phyloP scores from a whole-genome alignment of 345 rosid genomes.

The Citrus reticulata region DNA sequence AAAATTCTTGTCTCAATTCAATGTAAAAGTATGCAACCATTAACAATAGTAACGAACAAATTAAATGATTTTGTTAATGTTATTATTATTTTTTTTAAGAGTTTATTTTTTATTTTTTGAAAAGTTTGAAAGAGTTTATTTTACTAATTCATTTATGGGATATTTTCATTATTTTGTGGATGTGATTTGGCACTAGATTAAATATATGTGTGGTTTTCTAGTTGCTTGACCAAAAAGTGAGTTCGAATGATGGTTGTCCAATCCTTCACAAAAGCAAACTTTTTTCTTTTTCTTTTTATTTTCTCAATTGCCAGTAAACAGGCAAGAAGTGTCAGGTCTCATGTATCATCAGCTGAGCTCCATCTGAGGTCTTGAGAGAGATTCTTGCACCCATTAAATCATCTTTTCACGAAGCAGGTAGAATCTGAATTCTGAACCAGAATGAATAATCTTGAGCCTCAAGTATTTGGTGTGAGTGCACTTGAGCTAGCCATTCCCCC shows the following conservation, averaged over 20 bases:
- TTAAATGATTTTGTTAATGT: too few relatives aligned
- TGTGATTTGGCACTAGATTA: not conserved
- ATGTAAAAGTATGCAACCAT: too few relatives aligned
- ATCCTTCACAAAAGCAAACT: slow-evolving; percentile 10
- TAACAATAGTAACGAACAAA: too few relatives aligned
- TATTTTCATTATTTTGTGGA: not conserved
- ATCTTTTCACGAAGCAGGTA: not conserved
- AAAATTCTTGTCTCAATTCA: too few relatives aligned
- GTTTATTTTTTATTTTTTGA: too few relatives aligned
- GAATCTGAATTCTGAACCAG: not conserved
- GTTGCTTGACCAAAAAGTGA: slow-evolving; percentile 1
- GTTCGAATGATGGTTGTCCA: slow-evolving; percentile 22
- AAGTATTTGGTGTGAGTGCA: not conserved
- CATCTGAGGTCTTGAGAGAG: slow-evolving; percentile 10
- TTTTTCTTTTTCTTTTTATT: not conserved
- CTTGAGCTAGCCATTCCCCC: not conserved
- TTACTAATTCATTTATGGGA: not conserved
- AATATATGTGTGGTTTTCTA: not conserved
- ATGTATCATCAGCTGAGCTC: not conserved
- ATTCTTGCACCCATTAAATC: slow-evolving; percentile 15
- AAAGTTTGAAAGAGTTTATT: too few relatives aligned
- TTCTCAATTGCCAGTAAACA: not conserved
- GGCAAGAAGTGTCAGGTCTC: slow-evolving; percentile 21
- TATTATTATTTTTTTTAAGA: too few relatives aligned
- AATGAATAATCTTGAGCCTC: not conserved